Base-by-base conservation (phyloP, 495 filamentous ascomycete genomes). In the Penicillium flavigenum region DNA sequence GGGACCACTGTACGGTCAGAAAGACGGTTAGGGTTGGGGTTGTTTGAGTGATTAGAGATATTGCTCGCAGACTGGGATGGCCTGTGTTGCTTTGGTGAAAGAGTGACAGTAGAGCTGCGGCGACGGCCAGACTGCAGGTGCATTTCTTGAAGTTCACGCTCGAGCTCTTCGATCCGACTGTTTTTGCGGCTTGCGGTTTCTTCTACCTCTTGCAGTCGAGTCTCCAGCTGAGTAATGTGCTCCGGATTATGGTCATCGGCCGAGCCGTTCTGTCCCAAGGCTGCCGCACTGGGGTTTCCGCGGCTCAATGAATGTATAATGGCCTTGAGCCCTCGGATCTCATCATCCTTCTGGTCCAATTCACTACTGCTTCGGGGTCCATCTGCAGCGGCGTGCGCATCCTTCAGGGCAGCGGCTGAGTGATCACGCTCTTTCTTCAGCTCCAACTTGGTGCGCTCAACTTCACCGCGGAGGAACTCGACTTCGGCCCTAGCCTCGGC, bases 401-500 rank as follows among this genome's bases (percentile, higher is more conserved):
- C 78, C 54, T 78, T 80, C 29, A 85, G 72, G 5, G 81, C 79
- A 19, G 85, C 83, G 10, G 87, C 86, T 11, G 89, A 89, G 70
- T 92, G 92, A 64, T 96, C 94, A n/a, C 88, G 81, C 69, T 98
- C 95, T 52, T 92, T 80, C 45, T 89, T 84, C 17, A 98, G 76
- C 77, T 99, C 94, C 27, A 92, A 82, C 57, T 92, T 85, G n/a
- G 90, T 91, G 51, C 94, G 76, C 69, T 99, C 94, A 0, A 99
- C 95, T 68, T 99, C 94, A 2, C 94, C 94, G 34, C 95, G 85
- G 24, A 99, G 73, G 71, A 97, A 97, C 66, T 99, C 94, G 5
- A 97, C 95, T 68, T 99, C 95, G 2, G 90, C 92, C 57, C 94
- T 80, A 19, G 95, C 94, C 76, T 99, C 94, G 1, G 95, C 92